These are phyloP conservation scores for Boletus rubescentipes DNA, from an alignment of 768 basidiomycete species.

Conservation along the genomic window DNA sequence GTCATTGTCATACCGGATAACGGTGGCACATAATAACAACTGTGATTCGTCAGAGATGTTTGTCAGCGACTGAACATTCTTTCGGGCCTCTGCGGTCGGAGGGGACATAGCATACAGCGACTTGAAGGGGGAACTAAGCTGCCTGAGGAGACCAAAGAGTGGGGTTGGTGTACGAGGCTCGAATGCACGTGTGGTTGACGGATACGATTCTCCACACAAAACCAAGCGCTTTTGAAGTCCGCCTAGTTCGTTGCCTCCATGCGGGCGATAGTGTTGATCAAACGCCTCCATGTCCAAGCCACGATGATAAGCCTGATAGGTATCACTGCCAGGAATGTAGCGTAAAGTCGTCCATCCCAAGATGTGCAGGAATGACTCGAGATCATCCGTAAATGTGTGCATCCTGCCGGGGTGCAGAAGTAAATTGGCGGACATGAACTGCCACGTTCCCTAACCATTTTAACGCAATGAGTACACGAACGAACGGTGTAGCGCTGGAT, in stretches of 20 bases:
- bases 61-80: too few species aligned
- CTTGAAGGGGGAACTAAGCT: neutral
- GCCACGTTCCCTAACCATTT: conserved; percentile 2
- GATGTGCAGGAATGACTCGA: conserved; percentile 32
- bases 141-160: neutral
- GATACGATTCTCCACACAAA: neutral
- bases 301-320: neutral
- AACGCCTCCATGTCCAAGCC: neutral
- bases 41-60: too few species aligned
- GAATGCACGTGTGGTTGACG: too few species aligned
- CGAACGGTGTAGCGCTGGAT: neutral
- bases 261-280: neutral
- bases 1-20: neutral
- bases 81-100: neutral
- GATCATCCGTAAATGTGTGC: conserved; percentile 29
- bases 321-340: neutral
- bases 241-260: too few species aligned
- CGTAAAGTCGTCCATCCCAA: neutral
- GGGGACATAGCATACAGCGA: neutral
- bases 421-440: conserved; percentile 12
- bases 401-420: conserved; percentile 13
- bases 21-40: too few species aligned
- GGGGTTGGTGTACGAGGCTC: too few species aligned
- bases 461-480: neutral
- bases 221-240: neutral